phyloP scores from a whole-genome alignment of 164 flowering plant genomes.

The Brasenia schreberi region DNA sequence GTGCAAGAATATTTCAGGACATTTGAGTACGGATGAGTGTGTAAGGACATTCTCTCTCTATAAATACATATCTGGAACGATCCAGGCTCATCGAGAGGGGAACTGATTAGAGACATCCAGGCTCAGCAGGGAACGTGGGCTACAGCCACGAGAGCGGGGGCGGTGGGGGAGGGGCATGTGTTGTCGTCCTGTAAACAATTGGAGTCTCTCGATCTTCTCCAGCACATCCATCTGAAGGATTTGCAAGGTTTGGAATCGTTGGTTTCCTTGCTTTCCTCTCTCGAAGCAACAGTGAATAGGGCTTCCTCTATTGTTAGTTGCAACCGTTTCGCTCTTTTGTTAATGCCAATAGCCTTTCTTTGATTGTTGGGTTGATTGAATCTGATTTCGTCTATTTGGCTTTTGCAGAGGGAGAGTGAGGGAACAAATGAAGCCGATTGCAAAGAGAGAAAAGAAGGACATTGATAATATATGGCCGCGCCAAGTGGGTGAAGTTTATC shows the following conservation, averaged over 20 bases:
- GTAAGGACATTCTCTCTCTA: no score
- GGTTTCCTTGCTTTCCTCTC: neutral
- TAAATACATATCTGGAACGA: no score
- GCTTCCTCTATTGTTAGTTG: neutral
- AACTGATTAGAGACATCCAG: no score
- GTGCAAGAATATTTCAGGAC: no score
- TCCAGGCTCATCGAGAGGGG: no score
- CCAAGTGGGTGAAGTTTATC: slow-evolving; percentile 49
- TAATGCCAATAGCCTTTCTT: neutral
- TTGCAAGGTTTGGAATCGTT: neutral
- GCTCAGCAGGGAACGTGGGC: neutral
- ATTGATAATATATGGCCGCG: slow-evolving; percentile 36
- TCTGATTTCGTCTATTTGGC: neutral
- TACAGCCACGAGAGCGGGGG: neutral
- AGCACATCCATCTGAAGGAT: neutral
- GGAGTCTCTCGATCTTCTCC: neutral
- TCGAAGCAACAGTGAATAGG: neutral
- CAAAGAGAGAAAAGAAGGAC: slow-evolving; percentile 22
- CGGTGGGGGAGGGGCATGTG: no score
- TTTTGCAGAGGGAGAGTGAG: neutral
- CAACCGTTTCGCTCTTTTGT: no score
- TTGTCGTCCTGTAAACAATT: neutral
- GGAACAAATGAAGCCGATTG: slow-evolving; percentile 8
- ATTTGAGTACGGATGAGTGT: no score
- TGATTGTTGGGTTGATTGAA: neutral